Conservation (phyloP, 2,329 filamentous ascomycete species). For the Ambrosiella xylebori region DNA sequence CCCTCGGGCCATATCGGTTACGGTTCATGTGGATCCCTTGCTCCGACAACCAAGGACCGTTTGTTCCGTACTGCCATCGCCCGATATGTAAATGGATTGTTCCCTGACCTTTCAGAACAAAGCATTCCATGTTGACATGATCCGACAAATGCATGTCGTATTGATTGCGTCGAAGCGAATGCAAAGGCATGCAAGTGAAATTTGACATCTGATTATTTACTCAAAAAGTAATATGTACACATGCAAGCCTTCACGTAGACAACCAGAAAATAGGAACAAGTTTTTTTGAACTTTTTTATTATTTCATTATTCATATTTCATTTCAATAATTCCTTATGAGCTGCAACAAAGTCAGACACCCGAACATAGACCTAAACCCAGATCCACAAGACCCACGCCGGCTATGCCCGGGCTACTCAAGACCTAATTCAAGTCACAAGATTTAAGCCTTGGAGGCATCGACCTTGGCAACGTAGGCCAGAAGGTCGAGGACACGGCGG, state of each 20-base stretch:
- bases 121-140: too few relatives aligned
- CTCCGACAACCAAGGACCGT: too few relatives aligned
- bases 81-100: too few relatives aligned
- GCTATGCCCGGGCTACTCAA: conserved; percentile 18
- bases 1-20: too few relatives aligned
- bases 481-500: conserved; percentile 76
- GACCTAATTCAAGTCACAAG: background rate
- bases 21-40: too few relatives aligned
- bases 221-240: background rate
- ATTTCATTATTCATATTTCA: conserved; percentile 12
- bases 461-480: conserved; percentile 63
- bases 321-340: background rate
- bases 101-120: too few relatives aligned
- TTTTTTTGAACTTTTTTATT: conserved; percentile 7
- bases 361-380: background rate
- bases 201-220: too few relatives aligned
- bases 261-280: background rate
- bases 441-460: conserved; percentile 34
- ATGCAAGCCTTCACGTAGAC: background rate
- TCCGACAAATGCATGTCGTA: too few relatives aligned
- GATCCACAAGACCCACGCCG: background rate
- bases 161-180: too few relatives aligned
- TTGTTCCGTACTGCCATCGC: too few relatives aligned
- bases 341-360: background rate
- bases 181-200: too few relatives aligned